Evolutionary conservation across 306 rosid species (phyloP).

Genomic region (Cyamopsis tetragonoloba): DNA sequence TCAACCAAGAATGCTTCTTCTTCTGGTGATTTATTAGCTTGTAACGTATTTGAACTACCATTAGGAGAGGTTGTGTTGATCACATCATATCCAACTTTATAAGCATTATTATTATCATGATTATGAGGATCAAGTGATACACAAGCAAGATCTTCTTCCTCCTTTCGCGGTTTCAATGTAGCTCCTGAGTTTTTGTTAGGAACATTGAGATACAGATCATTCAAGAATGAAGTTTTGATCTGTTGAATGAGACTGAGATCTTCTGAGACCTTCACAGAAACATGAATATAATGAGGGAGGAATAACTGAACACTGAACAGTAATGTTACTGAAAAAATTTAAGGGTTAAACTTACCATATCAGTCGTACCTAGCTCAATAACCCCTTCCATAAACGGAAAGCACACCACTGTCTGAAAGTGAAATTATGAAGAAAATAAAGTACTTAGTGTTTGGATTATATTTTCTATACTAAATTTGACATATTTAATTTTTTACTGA

Average conservation of each 20-base stretch:
- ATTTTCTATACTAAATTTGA: constrained; percentile 9
- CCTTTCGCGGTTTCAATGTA: constrained; percentile 31
- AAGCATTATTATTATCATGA: too few relatives aligned
- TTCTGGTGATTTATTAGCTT: constrained; percentile 38
- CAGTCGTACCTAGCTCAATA: constrained; percentile 69
- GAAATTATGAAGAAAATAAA: constrained; percentile 24
- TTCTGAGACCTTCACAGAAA: constrained; percentile 58
- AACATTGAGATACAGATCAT: constrained; percentile 33
- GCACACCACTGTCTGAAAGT: constrained; percentile 73
- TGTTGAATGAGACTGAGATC: constrained; percentile 58
- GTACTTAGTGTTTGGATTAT: constrained; percentile 8
- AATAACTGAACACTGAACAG: neutral
- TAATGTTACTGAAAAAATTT: neutral
- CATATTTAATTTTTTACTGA: neutral
- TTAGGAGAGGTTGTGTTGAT: constrained; percentile 47
- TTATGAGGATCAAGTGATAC: constrained; percentile 35
- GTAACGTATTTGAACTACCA: constrained; percentile 47
- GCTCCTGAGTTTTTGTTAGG: constrained; percentile 24
- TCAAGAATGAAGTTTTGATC: constrained; percentile 51
- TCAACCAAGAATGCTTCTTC: constrained; percentile 52
- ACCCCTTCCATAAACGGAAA: constrained; percentile 82
- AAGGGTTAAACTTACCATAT: constrained; percentile 38
- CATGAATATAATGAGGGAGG: neutral
- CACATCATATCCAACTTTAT: constrained; percentile 32
- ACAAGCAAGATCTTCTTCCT: constrained; percentile 25